Evolutionary conservation across 805 yeast species (phyloP).

Genomic region (Dipodascus geniculatus): DNA sequence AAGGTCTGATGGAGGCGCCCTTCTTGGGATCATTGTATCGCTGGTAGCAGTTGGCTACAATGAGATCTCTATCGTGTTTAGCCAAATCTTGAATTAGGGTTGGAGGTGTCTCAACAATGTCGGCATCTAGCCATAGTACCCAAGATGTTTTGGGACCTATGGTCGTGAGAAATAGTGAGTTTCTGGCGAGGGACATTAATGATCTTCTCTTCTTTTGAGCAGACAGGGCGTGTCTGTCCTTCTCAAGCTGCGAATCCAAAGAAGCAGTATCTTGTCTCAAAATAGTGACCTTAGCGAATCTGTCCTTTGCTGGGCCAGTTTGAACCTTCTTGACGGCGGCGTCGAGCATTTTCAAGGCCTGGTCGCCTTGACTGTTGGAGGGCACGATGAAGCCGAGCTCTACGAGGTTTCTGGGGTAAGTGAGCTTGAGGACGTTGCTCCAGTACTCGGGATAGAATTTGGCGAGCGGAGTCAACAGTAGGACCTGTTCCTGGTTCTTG

Average conservation of each 20-base stretch:
- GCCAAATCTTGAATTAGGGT: slow-evolving; percentile 81
- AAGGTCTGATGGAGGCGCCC: slow-evolving; percentile 63
- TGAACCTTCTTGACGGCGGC: slow-evolving; percentile 64
- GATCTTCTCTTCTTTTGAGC: slow-evolving; percentile 85
- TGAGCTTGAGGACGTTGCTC: slow-evolving; percentile 62
- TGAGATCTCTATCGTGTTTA: slow-evolving; percentile 70
- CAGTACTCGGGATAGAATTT: slow-evolving; percentile 78
- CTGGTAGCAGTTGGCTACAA: slow-evolving; percentile 92
- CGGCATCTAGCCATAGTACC: slow-evolving; percentile 96
- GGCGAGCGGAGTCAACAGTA: slow-evolving; percentile 85
- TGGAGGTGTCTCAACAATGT: slow-evolving; percentile 78
- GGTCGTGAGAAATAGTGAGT: slow-evolving; percentile 80
- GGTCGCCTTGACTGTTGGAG: slow-evolving; percentile 68
- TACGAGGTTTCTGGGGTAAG: slow-evolving; percentile 74
- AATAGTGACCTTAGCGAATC: slow-evolving; percentile 76
- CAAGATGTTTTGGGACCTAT: slow-evolving; percentile 84
- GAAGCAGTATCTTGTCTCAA: slow-evolving; percentile 79
- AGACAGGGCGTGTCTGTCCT: slow-evolving; percentile 76
- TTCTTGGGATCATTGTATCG: slow-evolving; percentile 53
- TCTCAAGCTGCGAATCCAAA: slow-evolving; percentile 62
- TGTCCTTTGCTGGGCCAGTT: slow-evolving; percentile 44
- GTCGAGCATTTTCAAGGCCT: slow-evolving; percentile 61
- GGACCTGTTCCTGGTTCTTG: slow-evolving; percentile 66
- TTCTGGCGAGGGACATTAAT: slow-evolving; percentile 89
- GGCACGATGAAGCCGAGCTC: slow-evolving; percentile 92